Percentiles rank a stretch among this genome's conserved stretches.
These are phyloP conservation scores for Calophaca sinica DNA, from an alignment of 306 rosid genomes.

Conservation along the genomic window DNA sequence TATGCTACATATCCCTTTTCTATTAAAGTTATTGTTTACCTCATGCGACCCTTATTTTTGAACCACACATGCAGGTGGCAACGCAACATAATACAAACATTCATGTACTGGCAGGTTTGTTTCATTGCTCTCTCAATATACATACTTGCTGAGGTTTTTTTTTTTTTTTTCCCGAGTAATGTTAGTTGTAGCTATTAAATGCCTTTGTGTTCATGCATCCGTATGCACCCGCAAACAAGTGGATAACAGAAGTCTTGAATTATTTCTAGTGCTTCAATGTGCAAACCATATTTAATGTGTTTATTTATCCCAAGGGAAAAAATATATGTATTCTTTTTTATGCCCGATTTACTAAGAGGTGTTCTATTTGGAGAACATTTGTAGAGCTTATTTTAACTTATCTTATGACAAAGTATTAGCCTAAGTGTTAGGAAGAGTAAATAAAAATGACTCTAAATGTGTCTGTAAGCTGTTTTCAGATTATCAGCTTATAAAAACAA, in stretches of 20 bases:
- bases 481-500: not conserved
- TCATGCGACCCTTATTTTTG: constrained; percentile 20
- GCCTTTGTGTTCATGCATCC: constrained; percentile 6
- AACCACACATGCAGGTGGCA: constrained; percentile 73
- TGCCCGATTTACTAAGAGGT: too few relatives aligned
- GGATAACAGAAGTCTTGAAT: not conserved
- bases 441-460: not conserved
- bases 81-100: constrained; percentile 84
- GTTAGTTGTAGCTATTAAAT: constrained; percentile 15
- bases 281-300: constrained; percentile 1
- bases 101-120: constrained; percentile 97
- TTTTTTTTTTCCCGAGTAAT: not conserved
- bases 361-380: too few relatives aligned
- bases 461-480: not conserved
- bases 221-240: constrained; percentile 12
- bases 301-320: not conserved
- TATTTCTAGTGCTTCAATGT: not conserved
- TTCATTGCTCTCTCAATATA: constrained; percentile 23
- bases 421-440: not conserved
- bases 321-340: not conserved
- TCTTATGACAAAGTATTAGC: too few relatives aligned
- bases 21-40: constrained; percentile 22
- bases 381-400: too few relatives aligned
- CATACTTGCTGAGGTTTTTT: not conserved
- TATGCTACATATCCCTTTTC: constrained; percentile 1